These are phyloP conservation scores for Cicer cuneatum DNA, from an alignment of 306 rosid genomes.

Conservation along the genomic window DNA sequence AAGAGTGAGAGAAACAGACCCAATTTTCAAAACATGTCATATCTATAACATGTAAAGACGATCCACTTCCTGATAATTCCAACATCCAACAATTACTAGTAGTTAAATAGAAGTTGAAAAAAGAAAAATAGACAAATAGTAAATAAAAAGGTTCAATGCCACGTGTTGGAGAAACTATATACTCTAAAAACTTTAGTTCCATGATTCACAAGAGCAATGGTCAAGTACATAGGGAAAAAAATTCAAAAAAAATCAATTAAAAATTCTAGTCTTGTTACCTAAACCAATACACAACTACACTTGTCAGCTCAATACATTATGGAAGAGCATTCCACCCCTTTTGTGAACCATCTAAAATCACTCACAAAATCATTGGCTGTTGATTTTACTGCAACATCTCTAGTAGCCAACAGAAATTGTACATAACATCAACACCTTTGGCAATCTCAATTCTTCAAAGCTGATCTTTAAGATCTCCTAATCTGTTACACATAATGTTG, in stretches of 20 bases:
- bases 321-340: slow-evolving; percentile 4
- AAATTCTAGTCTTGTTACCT: slow-evolving; percentile 34
- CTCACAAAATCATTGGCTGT: not conserved
- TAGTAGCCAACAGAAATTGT: not conserved
- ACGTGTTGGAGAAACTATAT: not conserved
- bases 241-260: slow-evolving; percentile 7
- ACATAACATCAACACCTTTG: not conserved
- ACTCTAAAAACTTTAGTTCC: not conserved
- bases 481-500: slow-evolving; percentile 38
- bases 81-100: not conserved
- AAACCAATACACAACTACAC: slow-evolving; percentile 20
- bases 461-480: slow-evolving; percentile 53
- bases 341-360: not conserved
- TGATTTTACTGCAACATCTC: slow-evolving; percentile 29
- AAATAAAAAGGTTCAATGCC: not conserved
- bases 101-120: not conserved
- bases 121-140: not conserved
- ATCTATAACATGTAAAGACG: not conserved
- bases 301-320: slow-evolving; percentile 27
- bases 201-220: slow-evolving; percentile 23
- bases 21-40: slow-evolving; percentile 16
- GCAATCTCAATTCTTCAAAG: slow-evolving; percentile 31
- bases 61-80: not conserved
- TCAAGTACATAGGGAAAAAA: slow-evolving; percentile 17
- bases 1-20: not conserved